Base-by-base conservation (phyloP, 768 basidiomycete genomes). In the Chlorophyllum brunneum region DNA sequence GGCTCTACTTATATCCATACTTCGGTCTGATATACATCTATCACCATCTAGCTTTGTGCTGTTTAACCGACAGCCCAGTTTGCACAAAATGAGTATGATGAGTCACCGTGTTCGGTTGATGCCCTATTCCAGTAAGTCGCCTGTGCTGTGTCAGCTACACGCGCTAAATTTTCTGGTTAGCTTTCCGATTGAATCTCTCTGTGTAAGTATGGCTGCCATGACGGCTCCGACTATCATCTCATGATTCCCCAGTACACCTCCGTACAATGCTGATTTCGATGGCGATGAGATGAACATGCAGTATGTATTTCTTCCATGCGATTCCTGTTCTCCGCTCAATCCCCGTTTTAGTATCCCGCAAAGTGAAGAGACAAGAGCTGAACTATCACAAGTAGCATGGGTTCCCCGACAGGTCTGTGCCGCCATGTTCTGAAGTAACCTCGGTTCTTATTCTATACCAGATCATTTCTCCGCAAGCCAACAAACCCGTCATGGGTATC, bases 21-120 rank as follows among this genome's bases (percentile, higher is more conserved):
- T 30, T 30, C n/a, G 24, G 58, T 5, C 15, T 31, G 16, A 29
- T 30, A 36, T 33, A 61, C 0, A 61, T 45, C 9, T 15, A 11
- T 36, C 18, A 16, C 26, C 48, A 33, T 30, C 5, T 55, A 94
- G 92, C 63, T 94, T 76, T 59, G 90, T 98, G 18, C 73, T 99
- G 47, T 98, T 99, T 75, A 98, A 99, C 68, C 95, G 97, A 48
- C 97, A 99, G 65, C 97, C 97, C 9, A 90, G 86, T 79, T 70
- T 98, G 68, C 97, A 99, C 70, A 99, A 99, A 70, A 98, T 98
- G 97, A 95, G 93, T 78, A 98, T 98, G 97, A 98, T 98, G 97
- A 91, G 91, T 68, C 97, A 98, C 73, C 85, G 95, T 30, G 91
- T 98, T 26, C 92, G 89, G 63, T 73, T 98, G 55, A 97, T 98